A percentile compares a stretch with the other conserved stretches of the same genome.
phyloP scores from a whole-genome alignment of 108 stramenopile species.

The Cylindrotheca closterium region DNA sequence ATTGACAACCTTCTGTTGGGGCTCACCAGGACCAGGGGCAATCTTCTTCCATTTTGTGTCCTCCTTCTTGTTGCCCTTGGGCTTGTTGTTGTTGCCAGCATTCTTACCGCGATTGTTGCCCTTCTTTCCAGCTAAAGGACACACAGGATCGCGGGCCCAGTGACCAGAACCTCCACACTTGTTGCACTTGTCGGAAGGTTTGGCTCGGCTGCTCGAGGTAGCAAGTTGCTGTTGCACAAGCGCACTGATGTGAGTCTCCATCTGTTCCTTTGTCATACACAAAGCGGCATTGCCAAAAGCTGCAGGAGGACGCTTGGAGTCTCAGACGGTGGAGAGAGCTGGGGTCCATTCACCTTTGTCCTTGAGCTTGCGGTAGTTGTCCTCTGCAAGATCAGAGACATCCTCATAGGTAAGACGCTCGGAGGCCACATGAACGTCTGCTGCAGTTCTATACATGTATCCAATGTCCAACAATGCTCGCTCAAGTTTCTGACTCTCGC shows the following conservation, averaged over 20 bases:
- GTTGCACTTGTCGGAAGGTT: not conserved
- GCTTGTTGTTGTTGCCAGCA: not conserved
- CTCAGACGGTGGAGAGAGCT: not conserved
- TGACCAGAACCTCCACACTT: not conserved
- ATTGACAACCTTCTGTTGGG: not conserved
- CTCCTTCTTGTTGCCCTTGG: not conserved
- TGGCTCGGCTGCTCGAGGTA: not conserved
- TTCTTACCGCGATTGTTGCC: not conserved
- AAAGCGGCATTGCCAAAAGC: not conserved
- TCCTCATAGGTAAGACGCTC: constrained; percentile 1
- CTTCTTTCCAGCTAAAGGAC: not conserved
- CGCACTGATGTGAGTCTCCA: not conserved
- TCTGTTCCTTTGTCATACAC: not conserved
- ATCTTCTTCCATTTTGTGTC: not conserved
- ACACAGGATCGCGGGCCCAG: not conserved
- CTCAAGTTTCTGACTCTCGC: no score
- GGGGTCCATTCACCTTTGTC: not conserved
- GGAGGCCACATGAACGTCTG: not conserved
- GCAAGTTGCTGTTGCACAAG: not conserved
- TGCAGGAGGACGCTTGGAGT: constrained; percentile 1
- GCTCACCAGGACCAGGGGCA: constrained; percentile 3
- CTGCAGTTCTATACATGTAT: not conserved
- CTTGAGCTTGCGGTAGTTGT: no score
- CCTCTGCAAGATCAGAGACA: not conserved
- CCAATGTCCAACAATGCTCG: not conserved